These are phyloP conservation scores for Cladosporium phlei DNA, from an alignment of 2,329 filamentous ascomycete genomes.

Conservation along the genomic window DNA sequence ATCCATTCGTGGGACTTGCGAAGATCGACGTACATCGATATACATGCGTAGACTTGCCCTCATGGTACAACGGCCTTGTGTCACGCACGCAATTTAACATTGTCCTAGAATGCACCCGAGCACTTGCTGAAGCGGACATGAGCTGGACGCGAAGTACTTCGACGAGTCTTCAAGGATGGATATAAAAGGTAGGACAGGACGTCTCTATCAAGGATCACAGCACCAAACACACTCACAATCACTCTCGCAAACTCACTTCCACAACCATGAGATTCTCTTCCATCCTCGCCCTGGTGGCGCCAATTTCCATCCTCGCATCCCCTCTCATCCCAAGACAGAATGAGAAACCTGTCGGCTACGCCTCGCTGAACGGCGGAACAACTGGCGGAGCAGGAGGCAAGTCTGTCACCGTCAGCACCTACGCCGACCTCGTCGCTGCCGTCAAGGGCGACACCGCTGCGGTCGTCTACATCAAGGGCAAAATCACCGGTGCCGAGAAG, in stretches of 20 bases:
- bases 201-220: not conserved
- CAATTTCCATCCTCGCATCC: slow-evolving; percentile 16
- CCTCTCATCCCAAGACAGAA: slow-evolving; percentile 14
- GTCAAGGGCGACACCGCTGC: slow-evolving; percentile 30
- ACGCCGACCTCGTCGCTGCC: slow-evolving; percentile 38
- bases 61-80: not conserved
- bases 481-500: slow-evolving; percentile 40
- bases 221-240: not conserved
- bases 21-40: not conserved
- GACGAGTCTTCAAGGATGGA: not conserved
- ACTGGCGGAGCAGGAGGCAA: slow-evolving; percentile 44
- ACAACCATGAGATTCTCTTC: slow-evolving; percentile 3
- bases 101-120: too few relatives aligned
- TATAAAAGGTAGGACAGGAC: not conserved
- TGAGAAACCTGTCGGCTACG: slow-evolving; percentile 5
- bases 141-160: not conserved
- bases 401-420: slow-evolving; percentile 45
- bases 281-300: slow-evolving; percentile 24
- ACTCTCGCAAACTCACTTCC: not conserved
- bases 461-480: slow-evolving; percentile 47
- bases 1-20: slow-evolving; percentile 6
- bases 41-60: not conserved
- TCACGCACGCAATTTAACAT: slow-evolving; percentile 1
- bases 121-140: too few relatives aligned
- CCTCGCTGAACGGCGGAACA: slow-evolving; percentile 6